Percentiles rank a stretch among this genome's conserved stretches.
Conservation (phyloP, 495 filamentous ascomycete genomes). For the Penicillium cataractarum region DNA sequence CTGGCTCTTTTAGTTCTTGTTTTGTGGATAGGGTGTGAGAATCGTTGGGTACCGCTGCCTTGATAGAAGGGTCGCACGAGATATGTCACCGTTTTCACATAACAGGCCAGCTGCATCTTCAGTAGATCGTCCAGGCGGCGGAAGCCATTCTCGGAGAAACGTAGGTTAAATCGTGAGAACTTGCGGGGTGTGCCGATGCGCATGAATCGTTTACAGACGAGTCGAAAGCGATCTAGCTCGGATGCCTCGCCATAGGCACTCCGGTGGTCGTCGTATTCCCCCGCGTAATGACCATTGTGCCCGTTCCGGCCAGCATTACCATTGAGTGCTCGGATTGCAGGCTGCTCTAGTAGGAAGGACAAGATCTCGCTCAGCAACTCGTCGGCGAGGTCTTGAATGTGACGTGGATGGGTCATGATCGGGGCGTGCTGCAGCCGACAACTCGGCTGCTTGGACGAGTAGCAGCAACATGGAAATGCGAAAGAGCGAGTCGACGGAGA, state of each 20-base stretch:
- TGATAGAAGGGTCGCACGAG: conserved; percentile 72
- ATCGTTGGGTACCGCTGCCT: conserved; percentile 48
- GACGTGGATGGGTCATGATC: conserved; percentile 42
- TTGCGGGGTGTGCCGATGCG: conserved; percentile 62
- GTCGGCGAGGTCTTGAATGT: conserved; percentile 58
- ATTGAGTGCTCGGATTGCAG: conserved; percentile 15
- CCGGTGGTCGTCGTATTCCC: not conserved
- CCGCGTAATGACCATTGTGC: not conserved
- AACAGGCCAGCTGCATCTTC: conserved; percentile 57
- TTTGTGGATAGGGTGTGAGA: conserved; percentile 19
- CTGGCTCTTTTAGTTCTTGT: not conserved
- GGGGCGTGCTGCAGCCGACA: conserved; percentile 40
- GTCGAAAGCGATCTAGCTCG: conserved; percentile 55
- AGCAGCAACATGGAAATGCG: conserved; percentile 44
- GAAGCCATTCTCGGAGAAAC: conserved; percentile 64
- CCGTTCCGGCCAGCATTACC: conserved; percentile 11
- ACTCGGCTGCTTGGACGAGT: conserved; percentile 40
- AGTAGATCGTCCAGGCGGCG: conserved; percentile 54
- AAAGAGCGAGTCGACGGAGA: conserved; percentile 9
- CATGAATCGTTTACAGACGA: conserved; percentile 64
- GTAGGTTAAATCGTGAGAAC: conserved; percentile 60
- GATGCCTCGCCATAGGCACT: conserved; percentile 36
- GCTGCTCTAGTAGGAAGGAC: conserved; percentile 34
- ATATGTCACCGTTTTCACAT: conserved; percentile 72
- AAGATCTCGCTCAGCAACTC: conserved; percentile 64